Evolutionary conservation across 176 grass and related monocot species (phyloP), one percentile per base, ranked within the genome.

Genomic region (Cenchrus purpureus): DNA sequence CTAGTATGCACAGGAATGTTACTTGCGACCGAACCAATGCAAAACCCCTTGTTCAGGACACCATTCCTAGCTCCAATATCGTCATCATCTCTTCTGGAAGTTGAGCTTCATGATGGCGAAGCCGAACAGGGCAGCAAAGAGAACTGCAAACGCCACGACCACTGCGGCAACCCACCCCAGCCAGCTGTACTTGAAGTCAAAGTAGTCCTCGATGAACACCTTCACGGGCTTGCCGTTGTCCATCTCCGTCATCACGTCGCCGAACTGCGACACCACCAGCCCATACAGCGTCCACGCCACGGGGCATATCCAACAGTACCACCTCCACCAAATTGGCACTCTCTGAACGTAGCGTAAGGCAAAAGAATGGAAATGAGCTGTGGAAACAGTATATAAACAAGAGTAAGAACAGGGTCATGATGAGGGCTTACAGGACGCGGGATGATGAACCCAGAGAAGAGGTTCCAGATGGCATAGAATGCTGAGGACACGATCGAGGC

Each of bases 71-170:
- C 48, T 50, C 10, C 48, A 10, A 50, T 50, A 19, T 57, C 1
- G 55, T 7, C 62, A 80, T 86, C 83, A 95, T 80, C 91, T 93
- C 78, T 86, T 97, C 68, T 97, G 95, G 86, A 97, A 97, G 80
- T 97, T 97, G 43, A 97, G 40, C 67, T 88, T 92, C 86, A 92
- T 91, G 59, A 97, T 97, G 8, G 95, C 87, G 20, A 97, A 89
- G 59, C 74, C 80, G 16, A 97, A 97, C 59, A 92, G 81, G 7
- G 48, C 10, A 11, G 9, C 48, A 11, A 50, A 50, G 48, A 50
- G 48, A 10, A 28, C 45, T 1, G n/a, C 11, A 11, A 72, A 72
- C n/a, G 11, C 69, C 45, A 72, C 69, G 5, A 72, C 69, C 45
- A 49, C 44, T 4, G n/a, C n/a, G 2, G 69, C 69, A 45, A 72